Percentiles rank a stretch among this genome's conserved stretches.
phyloP scores from a whole-genome alignment of 371 early-diverging fungal species.

The Choanephora cucurbitarum region DNA sequence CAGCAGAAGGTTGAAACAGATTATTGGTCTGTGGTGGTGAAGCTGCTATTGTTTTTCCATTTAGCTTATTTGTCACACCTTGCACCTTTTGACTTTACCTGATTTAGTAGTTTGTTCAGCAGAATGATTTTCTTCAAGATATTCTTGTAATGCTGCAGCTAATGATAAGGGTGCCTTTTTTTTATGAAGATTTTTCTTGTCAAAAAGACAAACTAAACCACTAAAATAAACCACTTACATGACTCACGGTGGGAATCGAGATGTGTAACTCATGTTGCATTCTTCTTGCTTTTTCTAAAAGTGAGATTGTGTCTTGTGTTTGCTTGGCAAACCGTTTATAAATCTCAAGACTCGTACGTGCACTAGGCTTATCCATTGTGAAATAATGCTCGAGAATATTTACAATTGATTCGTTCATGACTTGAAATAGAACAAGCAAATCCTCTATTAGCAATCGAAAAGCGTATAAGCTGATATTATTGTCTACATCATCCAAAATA shows the following conservation, averaged over 20 bases:
- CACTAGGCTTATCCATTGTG: conserved; percentile 83
- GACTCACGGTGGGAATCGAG: conserved; percentile 81
- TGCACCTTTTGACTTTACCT: conserved; percentile 5
- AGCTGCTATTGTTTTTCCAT: no score
- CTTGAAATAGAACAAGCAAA: conserved; percentile 82
- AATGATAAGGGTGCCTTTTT: conserved; percentile 89
- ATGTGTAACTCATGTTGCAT: conserved; percentile 72
- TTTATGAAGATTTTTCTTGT: no score
- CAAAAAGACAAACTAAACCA: no score
- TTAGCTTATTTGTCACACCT: no score
- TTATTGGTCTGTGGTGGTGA: conserved; percentile 9
- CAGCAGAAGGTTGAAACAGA: not conserved
- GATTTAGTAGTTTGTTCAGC: conserved; percentile 4
- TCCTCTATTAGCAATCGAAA: conserved; percentile 87
- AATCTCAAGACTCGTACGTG: conserved; percentile 78
- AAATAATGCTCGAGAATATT: conserved; percentile 85
- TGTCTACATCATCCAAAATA: conserved; percentile 78
- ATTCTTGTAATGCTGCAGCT: conserved; percentile 85
- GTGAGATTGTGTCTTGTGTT: conserved; percentile 76
- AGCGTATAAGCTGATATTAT: conserved; percentile 84
- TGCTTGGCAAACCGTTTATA: conserved; percentile 90
- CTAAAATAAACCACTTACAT: conserved; percentile 53
- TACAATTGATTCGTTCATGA: conserved; percentile 91
- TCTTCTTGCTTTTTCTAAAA: conserved; percentile 77
- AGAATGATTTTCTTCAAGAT: conserved; percentile 46